phyloP scores from a whole-genome alignment of 1,284 basidiomycete genomes.

The Cutaneotrichosporon mucoides region DNA sequence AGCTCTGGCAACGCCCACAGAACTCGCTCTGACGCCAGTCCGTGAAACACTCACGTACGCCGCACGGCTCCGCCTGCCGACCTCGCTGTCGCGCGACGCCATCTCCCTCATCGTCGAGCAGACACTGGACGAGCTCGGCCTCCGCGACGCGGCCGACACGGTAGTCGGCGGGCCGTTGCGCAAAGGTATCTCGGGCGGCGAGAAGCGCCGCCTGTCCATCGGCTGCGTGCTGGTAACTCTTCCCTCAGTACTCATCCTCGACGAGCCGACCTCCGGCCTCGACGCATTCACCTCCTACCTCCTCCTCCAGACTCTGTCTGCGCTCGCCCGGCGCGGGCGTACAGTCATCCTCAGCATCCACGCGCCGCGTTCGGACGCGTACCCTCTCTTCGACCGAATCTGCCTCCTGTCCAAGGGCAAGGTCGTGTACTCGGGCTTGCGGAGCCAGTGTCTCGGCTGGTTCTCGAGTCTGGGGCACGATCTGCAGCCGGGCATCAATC shows the following conservation, averaged over 20 bases:
- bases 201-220: slow-evolving; percentile 74
- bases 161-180: slow-evolving; percentile 53
- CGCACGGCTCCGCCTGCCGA: slow-evolving; percentile 53
- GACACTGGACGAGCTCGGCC: slow-evolving; percentile 55
- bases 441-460: slow-evolving; percentile 48
- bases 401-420: slow-evolving; percentile 53
- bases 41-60: slow-evolving; percentile 56
- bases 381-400: slow-evolving; percentile 53
- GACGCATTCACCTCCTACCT: slow-evolving; percentile 56
- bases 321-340: slow-evolving; percentile 52
- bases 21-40: slow-evolving; percentile 32
- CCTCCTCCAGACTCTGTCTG: slow-evolving; percentile 53
- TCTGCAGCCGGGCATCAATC: slow-evolving; percentile 45
- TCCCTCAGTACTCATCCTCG: slow-evolving; percentile 74
- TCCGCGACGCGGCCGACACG: slow-evolving; percentile 54
- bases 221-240: slow-evolving; percentile 74
- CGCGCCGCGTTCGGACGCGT: slow-evolving; percentile 56
- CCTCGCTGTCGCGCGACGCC: slow-evolving; percentile 41
- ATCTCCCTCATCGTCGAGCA: slow-evolving; percentile 53
- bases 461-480: slow-evolving; percentile 47
- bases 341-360: slow-evolving; percentile 56
- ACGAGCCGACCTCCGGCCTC: slow-evolving; percentile 52
- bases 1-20: no score
- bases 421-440: slow-evolving; percentile 52
- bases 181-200: slow-evolving; percentile 76